phyloP scores from a whole-genome alignment of 1,284 basidiomycete species.

The Entoloma clypeatum region DNA sequence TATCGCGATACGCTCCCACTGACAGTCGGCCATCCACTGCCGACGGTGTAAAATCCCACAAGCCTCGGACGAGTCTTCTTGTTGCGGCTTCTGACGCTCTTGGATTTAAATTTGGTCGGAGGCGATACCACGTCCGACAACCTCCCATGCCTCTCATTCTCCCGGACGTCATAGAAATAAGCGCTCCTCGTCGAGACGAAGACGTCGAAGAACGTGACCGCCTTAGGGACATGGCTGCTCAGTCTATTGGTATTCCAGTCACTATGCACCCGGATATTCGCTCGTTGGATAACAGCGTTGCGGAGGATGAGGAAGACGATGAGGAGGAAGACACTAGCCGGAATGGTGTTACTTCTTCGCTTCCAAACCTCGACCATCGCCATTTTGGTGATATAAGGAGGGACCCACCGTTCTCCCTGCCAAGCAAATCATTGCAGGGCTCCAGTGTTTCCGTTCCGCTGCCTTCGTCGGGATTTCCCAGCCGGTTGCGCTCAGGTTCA shows the following conservation, averaged over 20 bases:
- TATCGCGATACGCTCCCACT: conserved; percentile 22
- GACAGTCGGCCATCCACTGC: conserved; percentile 27
- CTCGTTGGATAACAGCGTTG: conserved; percentile 28
- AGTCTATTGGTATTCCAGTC: conserved; percentile 60
- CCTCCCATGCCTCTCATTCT: conserved; percentile 41
- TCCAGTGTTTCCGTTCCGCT: conserved; percentile 31
- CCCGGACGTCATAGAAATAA: conserved; percentile 71
- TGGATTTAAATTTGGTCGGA: conserved; percentile 43
- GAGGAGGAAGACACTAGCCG: conserved; percentile 3
- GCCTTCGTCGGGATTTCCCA: conserved; percentile 20
- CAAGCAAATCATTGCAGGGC: conserved; percentile 19
- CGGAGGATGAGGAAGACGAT: conserved; percentile 24
- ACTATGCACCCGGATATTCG: conserved; percentile 28
- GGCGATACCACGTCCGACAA: conserved; percentile 41
- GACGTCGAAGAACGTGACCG: conserved; percentile 70
- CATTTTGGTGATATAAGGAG: conserved; percentile 11
- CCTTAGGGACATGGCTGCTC: conserved; percentile 68
- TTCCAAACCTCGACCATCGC: conserved; percentile 13
- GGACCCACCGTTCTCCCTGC: conserved; percentile 8
- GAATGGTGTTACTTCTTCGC: neutral
- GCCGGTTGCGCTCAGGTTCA: conserved; percentile 36
- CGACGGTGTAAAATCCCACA: conserved; percentile 24
- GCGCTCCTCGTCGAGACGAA: conserved; percentile 46
- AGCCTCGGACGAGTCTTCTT: conserved; percentile 46
- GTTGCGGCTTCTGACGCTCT: conserved; percentile 55